Conservation (phyloP, 2,329 filamentous ascomycete genomes). For the Whalleya microplaca region DNA sequence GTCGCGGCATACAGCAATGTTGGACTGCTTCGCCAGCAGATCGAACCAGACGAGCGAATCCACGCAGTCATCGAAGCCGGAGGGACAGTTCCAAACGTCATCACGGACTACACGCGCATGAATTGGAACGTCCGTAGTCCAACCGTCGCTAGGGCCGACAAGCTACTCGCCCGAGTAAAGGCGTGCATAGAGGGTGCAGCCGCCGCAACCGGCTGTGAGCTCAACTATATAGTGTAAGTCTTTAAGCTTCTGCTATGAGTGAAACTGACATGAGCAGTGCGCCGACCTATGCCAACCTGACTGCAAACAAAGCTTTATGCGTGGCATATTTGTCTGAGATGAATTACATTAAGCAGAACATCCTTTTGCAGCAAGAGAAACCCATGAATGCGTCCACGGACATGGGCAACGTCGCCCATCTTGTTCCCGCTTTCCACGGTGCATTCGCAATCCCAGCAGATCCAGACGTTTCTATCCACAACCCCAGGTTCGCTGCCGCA, state of each 20-base stretch:
- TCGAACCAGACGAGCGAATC: slow-evolving; percentile 41
- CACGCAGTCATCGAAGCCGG: slow-evolving; percentile 43
- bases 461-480: slow-evolving; percentile 43
- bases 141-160: slow-evolving; percentile 35
- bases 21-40: slow-evolving; percentile 44
- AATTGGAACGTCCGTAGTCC: slow-evolving; percentile 45
- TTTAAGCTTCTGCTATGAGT: neutral
- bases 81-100: slow-evolving; percentile 44
- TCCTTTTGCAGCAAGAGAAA: slow-evolving; percentile 41
- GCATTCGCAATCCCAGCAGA: slow-evolving; percentile 48
- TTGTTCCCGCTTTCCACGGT: slow-evolving; percentile 51
- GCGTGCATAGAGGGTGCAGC: slow-evolving; percentile 43
- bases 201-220: slow-evolving; percentile 39
- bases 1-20: slow-evolving; percentile 42
- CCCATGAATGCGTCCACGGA: slow-evolving; percentile 48
- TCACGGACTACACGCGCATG: slow-evolving; percentile 44
- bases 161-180: slow-evolving; percentile 38
- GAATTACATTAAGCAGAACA: slow-evolving; percentile 42
- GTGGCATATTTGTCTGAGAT: slow-evolving; percentile 49
- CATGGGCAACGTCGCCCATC: slow-evolving; percentile 56
- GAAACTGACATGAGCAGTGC: slow-evolving; percentile 25
- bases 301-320: slow-evolving; percentile 49
- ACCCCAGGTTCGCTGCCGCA: slow-evolving; percentile 47
- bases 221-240: slow-evolving; percentile 41
- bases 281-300: slow-evolving; percentile 49